phyloP scores from a whole-genome alignment of 1,284 basidiomycete genomes.

The Waitea zeae region DNA sequence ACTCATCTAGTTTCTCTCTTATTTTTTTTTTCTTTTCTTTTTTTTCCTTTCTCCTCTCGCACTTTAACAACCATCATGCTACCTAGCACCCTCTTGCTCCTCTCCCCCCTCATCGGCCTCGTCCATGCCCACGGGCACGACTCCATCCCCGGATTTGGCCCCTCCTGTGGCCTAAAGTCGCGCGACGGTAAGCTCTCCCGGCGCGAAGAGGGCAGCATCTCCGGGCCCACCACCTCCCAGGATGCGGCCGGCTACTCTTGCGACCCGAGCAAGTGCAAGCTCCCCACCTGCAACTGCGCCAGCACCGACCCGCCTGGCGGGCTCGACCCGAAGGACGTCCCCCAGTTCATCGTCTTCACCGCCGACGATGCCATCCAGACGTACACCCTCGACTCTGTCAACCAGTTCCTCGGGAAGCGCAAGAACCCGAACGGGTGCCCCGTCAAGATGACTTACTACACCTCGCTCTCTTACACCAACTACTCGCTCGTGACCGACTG shows the following conservation, averaged over 20 bases:
- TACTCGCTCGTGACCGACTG: conserved; percentile 72
- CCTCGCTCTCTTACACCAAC: conserved; percentile 61
- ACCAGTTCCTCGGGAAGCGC: conserved; percentile 61
- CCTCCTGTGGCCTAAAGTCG: too few species aligned
- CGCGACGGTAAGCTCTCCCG: too few species aligned
- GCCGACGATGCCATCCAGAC: conserved; percentile 62
- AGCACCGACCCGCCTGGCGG: conserved; percentile 58
- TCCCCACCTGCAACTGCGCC: conserved; percentile 59
- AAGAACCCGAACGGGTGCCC: conserved; percentile 74
- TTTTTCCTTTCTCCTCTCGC: too few species aligned
- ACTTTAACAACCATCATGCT: too few species aligned
- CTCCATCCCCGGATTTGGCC: too few species aligned
- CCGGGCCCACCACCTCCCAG: conserved; percentile 26
- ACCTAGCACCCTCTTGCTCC: too few species aligned
- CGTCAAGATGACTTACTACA: conserved; percentile 62
- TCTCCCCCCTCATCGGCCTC: too few species aligned
- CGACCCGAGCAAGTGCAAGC: conserved; percentile 42
- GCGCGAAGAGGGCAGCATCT: conserved; percentile 28
- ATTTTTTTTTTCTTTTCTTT: too few species aligned
- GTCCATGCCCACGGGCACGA: too few species aligned
- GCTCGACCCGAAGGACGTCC: conserved; percentile 42
- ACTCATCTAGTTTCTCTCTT: too few species aligned
- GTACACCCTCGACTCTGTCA: conserved; percentile 54
- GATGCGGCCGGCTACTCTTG: conserved; percentile 51
- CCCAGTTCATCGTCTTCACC: conserved; percentile 56